Evolutionary conservation across 768 basidiomycete species (phyloP).

Genomic region (Tricholoma sp.): DNA sequence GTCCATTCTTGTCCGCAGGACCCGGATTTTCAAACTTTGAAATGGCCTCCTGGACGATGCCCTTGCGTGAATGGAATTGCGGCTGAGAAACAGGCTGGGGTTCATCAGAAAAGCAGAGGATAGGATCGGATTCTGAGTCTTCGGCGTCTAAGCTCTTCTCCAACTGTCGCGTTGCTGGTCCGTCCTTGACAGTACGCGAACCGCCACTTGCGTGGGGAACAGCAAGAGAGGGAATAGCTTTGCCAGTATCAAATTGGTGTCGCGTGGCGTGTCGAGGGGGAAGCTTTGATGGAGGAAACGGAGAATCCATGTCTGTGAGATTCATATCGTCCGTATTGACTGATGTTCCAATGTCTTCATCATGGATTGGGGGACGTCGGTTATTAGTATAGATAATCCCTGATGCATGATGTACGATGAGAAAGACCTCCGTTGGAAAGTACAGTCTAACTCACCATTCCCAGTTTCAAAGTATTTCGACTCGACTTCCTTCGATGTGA

Average conservation of each 20-base stretch:
- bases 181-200: conserved; percentile 9
- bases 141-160: background rate
- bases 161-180: conserved; percentile 10
- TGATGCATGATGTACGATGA: background rate
- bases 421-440: background rate
- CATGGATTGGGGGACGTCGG: background rate
- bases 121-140: conserved; percentile 11
- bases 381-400: background rate
- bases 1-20: background rate
- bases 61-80: background rate
- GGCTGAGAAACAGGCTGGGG: background rate
- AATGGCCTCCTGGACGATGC: conserved; percentile 5
- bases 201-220: background rate
- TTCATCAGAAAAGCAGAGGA: conserved; percentile 2
- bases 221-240: background rate
- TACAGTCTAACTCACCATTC: background rate
- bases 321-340: conserved; percentile 4
- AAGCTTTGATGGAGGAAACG: background rate
- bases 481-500: background rate
- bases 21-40: background rate
- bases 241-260: background rate
- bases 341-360: conserved; percentile 6
- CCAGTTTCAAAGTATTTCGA: background rate
- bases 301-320: background rate
- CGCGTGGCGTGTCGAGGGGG: background rate